Percentiles rank a stretch among this genome's conserved stretches.
Evolutionary conservation across 306 rosid species (phyloP).

Genomic region (Oemleria cerasiformis): DNA sequence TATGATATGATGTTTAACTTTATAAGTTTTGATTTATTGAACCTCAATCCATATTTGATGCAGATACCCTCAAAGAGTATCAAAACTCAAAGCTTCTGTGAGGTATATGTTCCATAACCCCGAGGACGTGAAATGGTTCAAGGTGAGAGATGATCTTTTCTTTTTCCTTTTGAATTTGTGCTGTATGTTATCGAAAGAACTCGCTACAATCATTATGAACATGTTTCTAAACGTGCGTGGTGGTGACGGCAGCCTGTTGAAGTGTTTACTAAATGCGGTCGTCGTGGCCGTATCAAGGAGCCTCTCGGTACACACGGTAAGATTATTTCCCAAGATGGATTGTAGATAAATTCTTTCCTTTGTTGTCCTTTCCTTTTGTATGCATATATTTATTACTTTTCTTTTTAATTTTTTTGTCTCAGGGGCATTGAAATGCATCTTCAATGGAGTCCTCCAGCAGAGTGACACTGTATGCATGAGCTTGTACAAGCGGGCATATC

Average conservation of each 20-base stretch:
- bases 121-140: conserved; percentile 95
- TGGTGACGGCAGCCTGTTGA: conserved; percentile 90
- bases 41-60: conserved; percentile 23
- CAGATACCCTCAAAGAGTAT: conserved; percentile 96
- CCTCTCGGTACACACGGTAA: conserved; percentile 97
- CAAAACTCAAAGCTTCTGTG: conserved; percentile 79
- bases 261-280: conserved; percentile 77
- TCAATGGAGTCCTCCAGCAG: conserved; percentile 80
- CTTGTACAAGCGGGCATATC: conserved; percentile 83
- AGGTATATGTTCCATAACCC: conserved; percentile 89
- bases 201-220: conserved; percentile 13
- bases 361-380: neutral
- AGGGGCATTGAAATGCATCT: conserved; percentile 84
- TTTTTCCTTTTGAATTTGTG: conserved; percentile 7
- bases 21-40: neutral
- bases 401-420: conserved; percentile 6
- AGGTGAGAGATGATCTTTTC: conserved; percentile 44
- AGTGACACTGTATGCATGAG: conserved; percentile 82
- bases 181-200: neutral
- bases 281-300: conserved; percentile 91
- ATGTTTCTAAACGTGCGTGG: conserved; percentile 22
- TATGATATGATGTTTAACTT: neutral
- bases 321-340: conserved; percentile 4
- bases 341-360: neutral
- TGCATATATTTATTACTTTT: neutral